Conservation (phyloP, 495 filamentous ascomycete species). For the Aspergillus mulundensis region DNA sequence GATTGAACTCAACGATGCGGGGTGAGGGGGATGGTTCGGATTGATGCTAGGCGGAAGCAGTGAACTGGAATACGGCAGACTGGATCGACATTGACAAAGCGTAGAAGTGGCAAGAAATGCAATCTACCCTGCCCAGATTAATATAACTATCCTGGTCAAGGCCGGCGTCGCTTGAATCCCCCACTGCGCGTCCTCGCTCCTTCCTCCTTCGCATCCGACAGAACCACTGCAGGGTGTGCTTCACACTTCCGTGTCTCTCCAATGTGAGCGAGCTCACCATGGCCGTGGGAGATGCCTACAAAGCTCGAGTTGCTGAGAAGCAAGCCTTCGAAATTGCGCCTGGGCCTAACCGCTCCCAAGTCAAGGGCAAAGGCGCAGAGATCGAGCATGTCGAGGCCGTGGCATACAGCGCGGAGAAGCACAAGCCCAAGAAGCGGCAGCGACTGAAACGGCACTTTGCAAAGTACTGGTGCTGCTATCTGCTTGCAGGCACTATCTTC, state of each 20-base stretch:
- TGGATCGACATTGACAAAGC: background rate
- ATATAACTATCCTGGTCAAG: slow-evolving; percentile 1
- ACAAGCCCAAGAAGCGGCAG: slow-evolving; percentile 3
- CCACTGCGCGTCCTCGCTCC: background rate
- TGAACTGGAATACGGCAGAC: no score
- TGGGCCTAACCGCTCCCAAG: background rate
- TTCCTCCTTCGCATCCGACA: no score
- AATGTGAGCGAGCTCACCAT: no score
- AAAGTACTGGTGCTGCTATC: slow-evolving; percentile 43
- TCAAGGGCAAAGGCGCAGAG: background rate
- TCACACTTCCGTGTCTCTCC: no score
- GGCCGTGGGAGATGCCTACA: slow-evolving; percentile 16
- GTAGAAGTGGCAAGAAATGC: no score
- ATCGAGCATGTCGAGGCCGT: slow-evolving; percentile 17
- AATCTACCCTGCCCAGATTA: no score
- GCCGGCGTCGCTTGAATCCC: background rate
- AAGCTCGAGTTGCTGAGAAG: slow-evolving; percentile 3
- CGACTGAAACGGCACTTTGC: slow-evolving; percentile 25
- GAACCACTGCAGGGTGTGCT: no score
- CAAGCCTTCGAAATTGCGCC: background rate
- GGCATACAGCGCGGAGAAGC: background rate
- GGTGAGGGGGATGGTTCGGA: slow-evolving; percentile 8
- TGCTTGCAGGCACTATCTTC: slow-evolving; percentile 33
- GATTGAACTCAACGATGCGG: background rate
- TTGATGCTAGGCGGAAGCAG: no score